Percentiles rank a stretch among this genome's conserved stretches.
These are phyloP conservation scores for Coemansia sp. DNA, from an alignment of 192 early-diverging fungal species.

Conservation along the genomic window DNA sequence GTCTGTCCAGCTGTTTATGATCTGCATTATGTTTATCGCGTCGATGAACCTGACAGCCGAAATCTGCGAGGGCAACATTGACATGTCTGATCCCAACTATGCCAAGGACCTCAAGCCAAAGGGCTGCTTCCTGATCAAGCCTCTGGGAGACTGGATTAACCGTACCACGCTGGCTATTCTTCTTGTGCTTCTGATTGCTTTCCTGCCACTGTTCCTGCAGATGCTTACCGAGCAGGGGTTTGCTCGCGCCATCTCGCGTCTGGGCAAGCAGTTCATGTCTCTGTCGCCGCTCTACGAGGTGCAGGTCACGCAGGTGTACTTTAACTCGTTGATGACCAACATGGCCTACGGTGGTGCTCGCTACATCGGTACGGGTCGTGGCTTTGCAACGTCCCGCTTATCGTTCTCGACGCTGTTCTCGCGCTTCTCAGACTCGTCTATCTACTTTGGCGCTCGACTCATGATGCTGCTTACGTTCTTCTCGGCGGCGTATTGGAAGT, in stretches of 20 bases:
- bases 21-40: slow-evolving; percentile 74
- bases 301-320: slow-evolving; percentile 83
- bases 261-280: slow-evolving; percentile 79
- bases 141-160: slow-evolving; percentile 79
- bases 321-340: slow-evolving; percentile 77
- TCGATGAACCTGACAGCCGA: slow-evolving; percentile 64
- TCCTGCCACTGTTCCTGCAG: slow-evolving; percentile 80
- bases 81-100: slow-evolving; percentile 57
- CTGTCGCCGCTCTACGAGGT: slow-evolving; percentile 83
- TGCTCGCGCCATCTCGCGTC: slow-evolving; percentile 63
- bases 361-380: slow-evolving; percentile 85
- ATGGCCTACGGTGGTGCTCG: slow-evolving; percentile 77
- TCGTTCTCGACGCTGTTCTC: slow-evolving; percentile 75
- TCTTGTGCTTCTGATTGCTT: slow-evolving; percentile 77
- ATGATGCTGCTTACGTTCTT: slow-evolving; percentile 74
- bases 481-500: slow-evolving; percentile 69
- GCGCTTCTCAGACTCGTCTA: slow-evolving; percentile 70
- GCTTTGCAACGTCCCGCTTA: slow-evolving; percentile 77
- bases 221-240: slow-evolving; percentile 84
- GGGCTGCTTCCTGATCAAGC: slow-evolving; percentile 71
- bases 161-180: slow-evolving; percentile 79
- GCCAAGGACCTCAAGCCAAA: slow-evolving; percentile 44
- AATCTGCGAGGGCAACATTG: slow-evolving; percentile 62
- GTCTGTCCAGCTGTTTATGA: slow-evolving; percentile 78
- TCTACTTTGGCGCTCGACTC: slow-evolving; percentile 71